phyloP scores from a whole-genome alignment of 345 rosid genomes.

The Atalantia buxifolia region DNA sequence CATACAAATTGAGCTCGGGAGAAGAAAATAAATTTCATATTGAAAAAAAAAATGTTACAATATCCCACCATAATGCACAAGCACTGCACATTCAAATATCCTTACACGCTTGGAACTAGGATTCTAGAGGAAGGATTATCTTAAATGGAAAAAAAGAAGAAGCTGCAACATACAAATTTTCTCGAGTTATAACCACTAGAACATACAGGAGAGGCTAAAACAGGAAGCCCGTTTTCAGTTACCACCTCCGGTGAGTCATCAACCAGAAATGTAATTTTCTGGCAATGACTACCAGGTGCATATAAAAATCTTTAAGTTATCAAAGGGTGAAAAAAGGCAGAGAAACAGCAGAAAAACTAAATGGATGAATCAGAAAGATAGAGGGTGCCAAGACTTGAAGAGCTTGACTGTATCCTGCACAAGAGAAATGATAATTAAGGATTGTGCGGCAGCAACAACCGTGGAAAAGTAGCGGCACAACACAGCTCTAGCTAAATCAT shows the following conservation, averaged over 20 bases:
- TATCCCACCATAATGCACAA: conserved; percentile 11
- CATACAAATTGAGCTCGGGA: background rate
- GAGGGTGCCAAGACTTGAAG: conserved; percentile 20
- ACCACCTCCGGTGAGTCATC: conserved; percentile 84
- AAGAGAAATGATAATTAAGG: conserved; percentile 18
- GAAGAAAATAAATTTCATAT: conserved; percentile 1
- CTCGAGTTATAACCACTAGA: conserved; percentile 14
- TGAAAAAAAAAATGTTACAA: conserved; percentile 23
- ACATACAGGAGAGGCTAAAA: conserved; percentile 24
- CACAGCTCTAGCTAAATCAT: conserved; percentile 21
- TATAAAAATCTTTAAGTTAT: conserved; percentile 32
- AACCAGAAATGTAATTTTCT: conserved; percentile 30
- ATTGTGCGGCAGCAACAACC: conserved; percentile 12
- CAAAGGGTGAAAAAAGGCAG: conserved; percentile 12
- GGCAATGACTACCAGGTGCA: conserved; percentile 69
- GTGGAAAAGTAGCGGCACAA: conserved; percentile 21
- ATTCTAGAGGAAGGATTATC: conserved; percentile 12
- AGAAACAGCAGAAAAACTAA: conserved; percentile 21
- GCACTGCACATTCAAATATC: conserved; percentile 21
- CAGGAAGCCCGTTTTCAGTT: conserved; percentile 27
- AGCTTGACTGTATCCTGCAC: conserved; percentile 26
- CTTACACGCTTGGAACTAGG: conserved; percentile 18
- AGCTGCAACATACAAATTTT: conserved; percentile 13
- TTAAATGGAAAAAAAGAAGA: background rate
- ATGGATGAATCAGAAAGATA: conserved; percentile 22